Evolutionary conservation across 495 filamentous ascomycete species (phyloP).

Genomic region (Aspergillus ostianus): DNA sequence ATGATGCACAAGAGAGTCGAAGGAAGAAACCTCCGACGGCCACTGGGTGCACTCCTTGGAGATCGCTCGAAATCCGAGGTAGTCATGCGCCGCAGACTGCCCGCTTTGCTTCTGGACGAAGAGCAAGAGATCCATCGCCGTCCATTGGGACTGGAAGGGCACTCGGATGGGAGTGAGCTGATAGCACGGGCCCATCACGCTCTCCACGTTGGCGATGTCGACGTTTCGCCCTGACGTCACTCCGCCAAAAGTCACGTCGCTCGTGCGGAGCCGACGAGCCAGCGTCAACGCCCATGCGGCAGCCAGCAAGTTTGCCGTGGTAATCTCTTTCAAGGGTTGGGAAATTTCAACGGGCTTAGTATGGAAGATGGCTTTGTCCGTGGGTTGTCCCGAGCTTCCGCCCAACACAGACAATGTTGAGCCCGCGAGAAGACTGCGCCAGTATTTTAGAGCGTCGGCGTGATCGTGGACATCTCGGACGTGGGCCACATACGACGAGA

Average conservation of each 20-base stretch:
- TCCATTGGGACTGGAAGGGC: slow-evolving; percentile 33
- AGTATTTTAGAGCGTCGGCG: slow-evolving; percentile 35
- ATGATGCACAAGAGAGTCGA: slow-evolving; percentile 36
- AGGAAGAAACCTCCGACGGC: slow-evolving; percentile 18
- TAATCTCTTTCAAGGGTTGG: slow-evolving; percentile 44
- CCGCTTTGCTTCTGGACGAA: slow-evolving; percentile 33
- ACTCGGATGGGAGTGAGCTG: slow-evolving; percentile 38
- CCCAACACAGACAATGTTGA: slow-evolving; percentile 50
- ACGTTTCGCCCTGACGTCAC: slow-evolving; percentile 52
- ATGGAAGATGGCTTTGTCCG: slow-evolving; percentile 37
- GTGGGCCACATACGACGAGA: slow-evolving; percentile 49
- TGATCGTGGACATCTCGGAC: slow-evolving; percentile 17
- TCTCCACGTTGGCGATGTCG: slow-evolving; percentile 43
- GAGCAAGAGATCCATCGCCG: slow-evolving; percentile 32
- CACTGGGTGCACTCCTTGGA: slow-evolving; percentile 25
- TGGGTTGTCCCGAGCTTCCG: slow-evolving; percentile 28
- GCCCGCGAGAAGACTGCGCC: slow-evolving; percentile 52
- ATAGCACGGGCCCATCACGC: slow-evolving; percentile 45
- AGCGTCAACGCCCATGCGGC: slow-evolving; percentile 63
- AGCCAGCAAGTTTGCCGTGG: slow-evolving; percentile 55
- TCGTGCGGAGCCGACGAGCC: slow-evolving; percentile 43
- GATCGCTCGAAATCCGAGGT: slow-evolving; percentile 33
- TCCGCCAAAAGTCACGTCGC: slow-evolving; percentile 60
- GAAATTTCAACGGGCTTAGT: slow-evolving; percentile 42
- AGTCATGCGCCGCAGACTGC: slow-evolving; percentile 29